Evolutionary conservation across 257 asterid genomes (phyloP), one percentile per base, ranked within the genome.

Genomic region (Euphrasia confusa): DNA sequence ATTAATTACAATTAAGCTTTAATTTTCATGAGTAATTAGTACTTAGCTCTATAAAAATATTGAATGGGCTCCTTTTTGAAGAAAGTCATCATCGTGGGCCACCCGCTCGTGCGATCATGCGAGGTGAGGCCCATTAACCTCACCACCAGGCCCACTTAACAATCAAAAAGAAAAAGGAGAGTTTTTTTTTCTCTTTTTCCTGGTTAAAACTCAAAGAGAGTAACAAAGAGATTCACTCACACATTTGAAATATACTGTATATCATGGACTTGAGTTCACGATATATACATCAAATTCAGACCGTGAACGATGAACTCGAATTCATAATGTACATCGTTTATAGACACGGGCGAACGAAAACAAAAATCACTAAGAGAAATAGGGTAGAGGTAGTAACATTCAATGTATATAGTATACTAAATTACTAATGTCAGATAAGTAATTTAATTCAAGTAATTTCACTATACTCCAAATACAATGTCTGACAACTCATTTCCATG

Each of bases 71-170:
- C 28, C 79, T 37, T 69, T 21, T 35, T 18, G 50, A 72, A 72
- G 68, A 70, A 64, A 64, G 72, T 62, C 63, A 26, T 67, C 35
- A 15, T 10, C 42, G 89, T 78, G 83, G 95, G 89, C 55, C 95
- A 76, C 30, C 89, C 85, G 84, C 92, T 81, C 89, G 92, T 86
- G 95, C 86, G 77, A 78, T 64, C 89, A 84, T 78, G 89, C 70
- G 79, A 70, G 73, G 64, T 50, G 17, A 78, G 82, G 89, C 81
- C 95, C 89, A 81, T 74, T 68, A 1, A 17, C 55, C 55, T 50
- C 2, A 28, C 49, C 39, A 10, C 17, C 15, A 42, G 75, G 71
- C 83, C 83, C 70, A 69, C 66, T 21, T 21, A 5, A 26, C 13
- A 55, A 49, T 5, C 13, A 1, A 10, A 7, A 15, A 65, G 55